Evolutionary conservation across 352 stramenopile genomes (phyloP).

Genomic region (Aphanomyces cochlioides): DNA sequence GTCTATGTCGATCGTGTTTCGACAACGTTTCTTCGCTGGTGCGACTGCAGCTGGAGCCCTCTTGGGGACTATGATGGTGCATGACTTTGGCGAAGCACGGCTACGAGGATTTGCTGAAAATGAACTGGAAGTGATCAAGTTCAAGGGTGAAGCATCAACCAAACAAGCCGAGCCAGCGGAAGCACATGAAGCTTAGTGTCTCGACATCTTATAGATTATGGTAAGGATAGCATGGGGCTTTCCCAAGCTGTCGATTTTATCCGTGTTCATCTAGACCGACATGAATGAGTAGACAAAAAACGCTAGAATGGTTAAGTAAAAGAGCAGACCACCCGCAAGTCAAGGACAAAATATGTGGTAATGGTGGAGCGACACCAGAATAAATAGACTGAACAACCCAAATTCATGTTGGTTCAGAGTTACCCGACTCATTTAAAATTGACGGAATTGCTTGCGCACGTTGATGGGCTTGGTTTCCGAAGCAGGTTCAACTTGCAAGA

Average conservation of each 20-base stretch:
- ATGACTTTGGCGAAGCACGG: constrained; percentile 25
- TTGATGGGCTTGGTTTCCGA: constrained; percentile 95
- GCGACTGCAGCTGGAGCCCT: constrained; percentile 10
- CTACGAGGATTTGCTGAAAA: constrained; percentile 20
- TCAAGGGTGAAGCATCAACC: neutral
- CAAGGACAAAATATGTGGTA: no score
- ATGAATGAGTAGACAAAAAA: no score
- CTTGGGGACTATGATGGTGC: constrained; percentile 3
- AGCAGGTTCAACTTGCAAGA: constrained; percentile 95
- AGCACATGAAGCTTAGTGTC: no score
- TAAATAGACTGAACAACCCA: constrained; percentile 23
- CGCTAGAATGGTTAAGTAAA: no score
- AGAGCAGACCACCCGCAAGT: no score
- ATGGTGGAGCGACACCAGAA: neutral
- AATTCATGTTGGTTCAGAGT: constrained; percentile 28
- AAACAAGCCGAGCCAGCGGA: no score
- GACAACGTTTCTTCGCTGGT: neutral
- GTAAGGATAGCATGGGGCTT: no score
- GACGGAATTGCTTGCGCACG: constrained; percentile 99
- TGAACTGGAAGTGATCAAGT: constrained; percentile 26
- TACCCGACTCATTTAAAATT: constrained; percentile 86
- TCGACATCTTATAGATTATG: no score
- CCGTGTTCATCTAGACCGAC: no score
- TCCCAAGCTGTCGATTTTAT: no score
- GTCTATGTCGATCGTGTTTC: neutral